Evolutionary conservation across 1,139 yeast species (phyloP).

Genomic region (Blastobotrys apis): DNA sequence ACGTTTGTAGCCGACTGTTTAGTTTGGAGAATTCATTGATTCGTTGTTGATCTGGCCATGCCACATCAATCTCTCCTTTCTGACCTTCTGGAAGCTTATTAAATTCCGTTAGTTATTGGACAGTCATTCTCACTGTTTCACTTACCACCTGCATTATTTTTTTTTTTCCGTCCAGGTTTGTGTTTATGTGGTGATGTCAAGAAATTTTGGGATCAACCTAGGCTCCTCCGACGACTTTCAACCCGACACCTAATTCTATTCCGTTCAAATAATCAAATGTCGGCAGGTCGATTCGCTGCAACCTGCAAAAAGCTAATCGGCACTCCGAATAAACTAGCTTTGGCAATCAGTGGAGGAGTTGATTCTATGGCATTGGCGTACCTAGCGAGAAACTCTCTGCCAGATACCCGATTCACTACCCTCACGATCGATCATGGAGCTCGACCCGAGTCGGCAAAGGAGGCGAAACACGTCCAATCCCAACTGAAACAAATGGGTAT

Average conservation of each 20-base stretch:
- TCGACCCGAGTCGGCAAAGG: slow-evolving; percentile 45
- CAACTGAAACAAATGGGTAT: slow-evolving; percentile 41
- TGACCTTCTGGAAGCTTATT: slow-evolving; percentile 20
- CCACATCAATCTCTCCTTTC: slow-evolving; percentile 65
- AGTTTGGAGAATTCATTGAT: slow-evolving; percentile 86
- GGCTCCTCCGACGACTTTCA: no score
- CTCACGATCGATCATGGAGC: slow-evolving; percentile 58
- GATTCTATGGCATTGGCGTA: slow-evolving; percentile 69
- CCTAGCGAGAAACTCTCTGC: slow-evolving; percentile 37
- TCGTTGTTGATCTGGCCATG: slow-evolving; percentile 83
- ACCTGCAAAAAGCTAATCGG: slow-evolving; percentile 3
- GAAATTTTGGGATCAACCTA: no score
- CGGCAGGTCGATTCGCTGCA: slow-evolving; percentile 1
- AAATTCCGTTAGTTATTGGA: not conserved
- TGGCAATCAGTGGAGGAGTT: slow-evolving; percentile 76
- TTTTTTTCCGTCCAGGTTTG: not conserved
- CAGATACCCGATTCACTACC: slow-evolving; percentile 38
- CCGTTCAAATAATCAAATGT: not conserved
- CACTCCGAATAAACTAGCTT: slow-evolving; percentile 22
- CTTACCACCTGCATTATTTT: slow-evolving; percentile 14
- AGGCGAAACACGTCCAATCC: slow-evolving; percentile 44
- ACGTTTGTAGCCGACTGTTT: slow-evolving; percentile 61
- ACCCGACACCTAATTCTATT: no score
- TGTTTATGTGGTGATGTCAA: not conserved
- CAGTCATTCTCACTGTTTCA: not conserved